A percentile compares a stretch with the other conserved stretches of the same genome.
phyloP scores from a whole-genome alignment of 2,329 filamentous ascomycete species.

The Phialophora chinensis region DNA sequence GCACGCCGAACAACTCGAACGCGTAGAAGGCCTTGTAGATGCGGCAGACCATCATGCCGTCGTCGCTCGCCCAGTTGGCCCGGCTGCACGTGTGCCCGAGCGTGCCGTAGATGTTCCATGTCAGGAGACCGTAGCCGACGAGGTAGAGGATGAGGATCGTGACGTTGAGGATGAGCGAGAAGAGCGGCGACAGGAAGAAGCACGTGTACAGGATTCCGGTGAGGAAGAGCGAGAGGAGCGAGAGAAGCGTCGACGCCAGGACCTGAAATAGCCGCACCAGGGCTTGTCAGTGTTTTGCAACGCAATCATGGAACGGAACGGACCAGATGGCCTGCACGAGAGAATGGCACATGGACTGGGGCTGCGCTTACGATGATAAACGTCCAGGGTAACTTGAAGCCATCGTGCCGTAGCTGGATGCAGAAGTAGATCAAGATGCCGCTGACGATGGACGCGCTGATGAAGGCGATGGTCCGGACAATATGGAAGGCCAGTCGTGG shows the following conservation, averaged over 20 bases:
- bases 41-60: slow-evolving; percentile 62
- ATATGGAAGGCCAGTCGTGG: slow-evolving; percentile 49
- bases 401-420: slow-evolving; percentile 58
- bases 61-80: slow-evolving; percentile 59
- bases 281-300: neutral
- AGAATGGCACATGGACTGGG: too few species aligned
- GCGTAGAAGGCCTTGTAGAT: slow-evolving; percentile 66
- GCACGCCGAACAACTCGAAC: slow-evolving; percentile 58
- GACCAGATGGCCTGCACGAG: too few species aligned
- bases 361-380: slow-evolving; percentile 61
- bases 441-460: slow-evolving; percentile 61
- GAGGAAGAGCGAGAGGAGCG: slow-evolving; percentile 54
- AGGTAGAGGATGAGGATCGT: slow-evolving; percentile 59
- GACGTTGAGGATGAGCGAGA: slow-evolving; percentile 59
- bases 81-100: slow-evolving; percentile 58
- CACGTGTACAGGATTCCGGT: slow-evolving; percentile 60
- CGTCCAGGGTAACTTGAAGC: slow-evolving; percentile 63
- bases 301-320: too few species aligned
- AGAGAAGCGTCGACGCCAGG: slow-evolving; percentile 58
- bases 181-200: slow-evolving; percentile 58
- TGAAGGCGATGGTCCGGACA: slow-evolving; percentile 49
- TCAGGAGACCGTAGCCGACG: slow-evolving; percentile 58
- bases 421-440: slow-evolving; percentile 63
- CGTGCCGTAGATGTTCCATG: slow-evolving; percentile 61
- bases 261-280: slow-evolving; percentile 51